These are phyloP conservation scores for Isatis lusitanica DNA, from an alignment of 441 rosid species.

Conservation along the genomic window DNA sequence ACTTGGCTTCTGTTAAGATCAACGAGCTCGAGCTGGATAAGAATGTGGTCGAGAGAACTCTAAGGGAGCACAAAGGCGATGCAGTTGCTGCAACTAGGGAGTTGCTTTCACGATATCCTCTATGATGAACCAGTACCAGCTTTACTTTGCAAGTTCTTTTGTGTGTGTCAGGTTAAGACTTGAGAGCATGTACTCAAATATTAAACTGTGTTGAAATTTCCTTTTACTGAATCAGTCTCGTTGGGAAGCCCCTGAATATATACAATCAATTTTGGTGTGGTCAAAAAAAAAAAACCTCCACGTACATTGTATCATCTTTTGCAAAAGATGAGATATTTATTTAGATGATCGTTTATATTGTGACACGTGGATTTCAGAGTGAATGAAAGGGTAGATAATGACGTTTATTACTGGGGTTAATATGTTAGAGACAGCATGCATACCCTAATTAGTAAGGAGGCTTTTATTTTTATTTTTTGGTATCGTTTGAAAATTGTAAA, in stretches of 20 bases:
- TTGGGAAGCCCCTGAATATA: not conserved
- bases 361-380: too few species aligned
- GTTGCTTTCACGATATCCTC: constrained; percentile 58
- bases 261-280: not conserved
- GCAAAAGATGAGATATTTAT: too few species aligned
- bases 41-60: constrained; percentile 87
- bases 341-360: too few species aligned
- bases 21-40: constrained; percentile 63
- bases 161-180: constrained; percentile 1
- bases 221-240: not conserved
- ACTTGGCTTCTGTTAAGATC: too few species aligned
- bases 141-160: not conserved
- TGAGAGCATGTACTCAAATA: constrained; percentile 9
- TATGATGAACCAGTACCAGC: not conserved
- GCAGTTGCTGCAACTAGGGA: constrained; percentile 88
- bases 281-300: too few species aligned
- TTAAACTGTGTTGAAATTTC: not conserved
- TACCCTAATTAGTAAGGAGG: too few species aligned
- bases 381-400: too few species aligned
- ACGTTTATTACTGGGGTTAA: too few species aligned
- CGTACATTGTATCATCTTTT: too few species aligned
- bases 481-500: too few species aligned
- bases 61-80: constrained; percentile 93
- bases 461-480: too few species aligned
- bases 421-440: too few species aligned